Percentiles rank a stretch among this genome's conserved stretches.
These are phyloP conservation scores for Chaetoceros tenuissimus DNA, from an alignment of 108 stramenopile genomes.

Conservation along the genomic window DNA sequence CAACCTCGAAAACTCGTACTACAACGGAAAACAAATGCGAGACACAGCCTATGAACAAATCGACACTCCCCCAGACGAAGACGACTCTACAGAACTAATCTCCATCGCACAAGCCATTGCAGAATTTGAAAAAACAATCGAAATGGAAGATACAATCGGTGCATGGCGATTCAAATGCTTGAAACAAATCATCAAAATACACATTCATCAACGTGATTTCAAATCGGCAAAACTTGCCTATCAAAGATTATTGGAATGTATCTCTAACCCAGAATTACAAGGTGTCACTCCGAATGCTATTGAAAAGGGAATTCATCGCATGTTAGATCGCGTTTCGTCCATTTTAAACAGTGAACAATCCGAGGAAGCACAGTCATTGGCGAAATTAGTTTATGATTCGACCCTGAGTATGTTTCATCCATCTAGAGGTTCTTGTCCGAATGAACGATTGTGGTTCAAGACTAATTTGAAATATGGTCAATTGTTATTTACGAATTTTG, in stretches of 20 bases:
- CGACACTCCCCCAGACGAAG: constrained; percentile 28
- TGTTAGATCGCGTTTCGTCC: constrained; percentile 80
- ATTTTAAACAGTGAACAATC: constrained; percentile 19
- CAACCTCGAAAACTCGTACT: constrained; percentile 82
- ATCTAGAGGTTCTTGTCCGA: constrained; percentile 54
- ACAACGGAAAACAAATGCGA: constrained; percentile 80
- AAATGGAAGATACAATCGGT: constrained; percentile 42
- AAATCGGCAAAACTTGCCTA: constrained; percentile 43
- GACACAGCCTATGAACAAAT: constrained; percentile 75
- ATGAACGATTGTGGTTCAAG: constrained; percentile 92
- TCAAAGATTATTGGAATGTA: constrained; percentile 59
- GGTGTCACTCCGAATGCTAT: constrained; percentile 78
- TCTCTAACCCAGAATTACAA: constrained; percentile 39
- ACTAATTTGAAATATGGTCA: constrained; percentile 92
- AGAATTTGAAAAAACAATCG: background rate
- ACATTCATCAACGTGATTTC: constrained; percentile 38
- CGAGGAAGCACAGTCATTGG: constrained; percentile 37
- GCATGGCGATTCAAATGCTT: constrained; percentile 85
- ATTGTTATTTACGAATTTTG: constrained; percentile 84
- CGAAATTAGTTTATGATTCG: constrained; percentile 57
- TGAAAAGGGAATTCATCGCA: constrained; percentile 89
- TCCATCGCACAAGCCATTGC: constrained; percentile 1
- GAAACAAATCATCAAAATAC: constrained; percentile 87
- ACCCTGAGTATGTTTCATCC: constrained; percentile 73
- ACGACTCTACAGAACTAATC: constrained; percentile 18